Evolutionary conservation across 176 grass and related monocot genomes (phyloP), one percentile per base, ranked within the genome.

Genomic region (Luzula sylvatica): DNA sequence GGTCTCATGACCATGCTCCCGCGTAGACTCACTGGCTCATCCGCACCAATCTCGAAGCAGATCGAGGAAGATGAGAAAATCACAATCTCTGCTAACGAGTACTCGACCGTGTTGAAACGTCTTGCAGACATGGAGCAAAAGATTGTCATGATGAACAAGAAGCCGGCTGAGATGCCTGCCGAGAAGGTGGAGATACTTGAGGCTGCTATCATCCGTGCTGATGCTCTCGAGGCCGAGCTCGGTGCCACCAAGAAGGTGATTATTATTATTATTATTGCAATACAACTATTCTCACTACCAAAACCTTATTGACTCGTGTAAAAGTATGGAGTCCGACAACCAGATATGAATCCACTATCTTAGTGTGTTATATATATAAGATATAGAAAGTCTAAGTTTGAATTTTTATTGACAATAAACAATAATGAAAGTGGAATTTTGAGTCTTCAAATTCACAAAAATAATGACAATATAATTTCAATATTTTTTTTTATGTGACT

Each of bases 161-260:
- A 66, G 52, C 75, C 81, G 0, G 13, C 54, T 1, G 81, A 82
- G 78, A 79, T 89, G 85, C 74, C 81, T 2, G 3, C 42, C 1
- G 92, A 89, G 38, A 71, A 82, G 52, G 92, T 82, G 23, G 81
- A 82, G 60, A 56, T 74, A 25, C 54, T 96, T 60, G 70, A 42
- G 28, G 71, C 78, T 42, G 85, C 92, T 23, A 65, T 79, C 8
- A 46, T 26, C 18, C 81, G 85, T 43, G 71, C 85, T 57, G 77
- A 90, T 22, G 52, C 56, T 3, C 59, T 96, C 20, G 92, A 96
- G 41, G 21, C 59, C 8, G 92, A 96, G 75, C 85, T 96, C 23
- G 81, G 70, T 13, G 42, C 75, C 52, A 82, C 92, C 52, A 96
- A 77, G 72, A 96, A 96, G 83, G 88, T 87, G n/a, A n/a, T n/a